Base-by-base conservation (phyloP, 2,329 filamentous ascomycete genomes). In the Epichloe festucae region DNA sequence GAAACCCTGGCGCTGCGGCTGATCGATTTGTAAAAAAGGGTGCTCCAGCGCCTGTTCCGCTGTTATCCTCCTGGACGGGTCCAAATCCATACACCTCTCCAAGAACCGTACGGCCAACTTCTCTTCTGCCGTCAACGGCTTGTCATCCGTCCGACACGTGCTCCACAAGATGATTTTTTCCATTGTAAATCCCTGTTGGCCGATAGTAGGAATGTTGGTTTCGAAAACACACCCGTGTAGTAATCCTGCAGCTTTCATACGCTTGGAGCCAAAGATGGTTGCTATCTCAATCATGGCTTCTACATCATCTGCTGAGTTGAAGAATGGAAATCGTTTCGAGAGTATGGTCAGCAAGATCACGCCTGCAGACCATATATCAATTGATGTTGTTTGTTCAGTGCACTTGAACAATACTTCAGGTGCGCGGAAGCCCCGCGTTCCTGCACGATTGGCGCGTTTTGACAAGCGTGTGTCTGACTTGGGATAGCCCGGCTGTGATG, bases 351-450 rank as follows among this genome's bases (percentile, higher is more conserved):
- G 75, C 2, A 98, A 77, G 51, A 98, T 95, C n/a, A 98, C 90
- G 42, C 93, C 93, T 0, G 85, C 90, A 23, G 89, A 95, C 93
- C 93, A 98, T 58, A 98, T 85, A 65, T 98, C 93, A 59, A 98
- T 93, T 59, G 91, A 85, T 43, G 87, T 91, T 4, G 85, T 94
- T 67, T 98, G 93, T 56, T 89, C 85, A 0, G 90, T 96, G 70
- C 93, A 98, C 68, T 98, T 98, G 69, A 97, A 87, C 1, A 98
- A 76, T 3, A 98, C 93, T 67, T 98, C 93, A 7, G 93, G 93
- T 0, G 93, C 93, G 51, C 93, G 87, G 70, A 98, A 98, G 1
- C 93, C 93, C 64, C 93, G 79, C 5, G 93, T 98, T 19, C 93
- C 93, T 4, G 93, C 93, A 55, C 93, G 83, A 67, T 98, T 98